A percentile compares a stretch with the other conserved stretches of the same genome.
phyloP scores from a whole-genome alignment of 352 stramenopile genomes.

The Phytophthora constricta region DNA sequence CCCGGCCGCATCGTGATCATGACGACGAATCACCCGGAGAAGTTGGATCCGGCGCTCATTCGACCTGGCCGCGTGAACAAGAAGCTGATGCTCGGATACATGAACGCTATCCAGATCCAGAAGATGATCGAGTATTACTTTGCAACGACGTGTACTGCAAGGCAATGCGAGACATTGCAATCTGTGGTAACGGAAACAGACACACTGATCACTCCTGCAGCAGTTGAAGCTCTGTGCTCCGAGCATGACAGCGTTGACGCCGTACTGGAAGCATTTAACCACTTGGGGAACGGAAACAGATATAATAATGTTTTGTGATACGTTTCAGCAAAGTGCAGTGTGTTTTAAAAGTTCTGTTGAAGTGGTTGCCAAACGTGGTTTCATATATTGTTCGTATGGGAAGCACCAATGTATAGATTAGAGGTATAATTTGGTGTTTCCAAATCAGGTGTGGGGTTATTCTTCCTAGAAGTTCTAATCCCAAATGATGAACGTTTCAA shows the following conservation, averaged over 20 bases:
- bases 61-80: conserved; percentile 91
- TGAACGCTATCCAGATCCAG: conserved; percentile 46
- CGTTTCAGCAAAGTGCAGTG: no score
- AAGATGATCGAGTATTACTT: conserved; percentile 83
- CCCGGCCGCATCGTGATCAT: conserved; percentile 84
- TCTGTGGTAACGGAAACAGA: neutral
- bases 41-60: conserved; percentile 88
- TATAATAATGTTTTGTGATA: neutral
- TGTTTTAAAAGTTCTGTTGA: no score
- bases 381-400: conserved; percentile 2
- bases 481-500: conserved; percentile 88
- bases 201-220: conserved; percentile 41
- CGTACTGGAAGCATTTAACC: conserved; percentile 12
- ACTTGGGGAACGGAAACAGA: neutral
- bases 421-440: neutral
- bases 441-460: conserved; percentile 79
- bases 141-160: conserved; percentile 25
- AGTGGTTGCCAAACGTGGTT: no score
- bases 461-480: conserved; percentile 85
- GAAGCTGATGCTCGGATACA: conserved; percentile 79
- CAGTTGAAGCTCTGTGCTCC: conserved; percentile 58
- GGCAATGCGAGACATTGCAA: conserved; percentile 25
- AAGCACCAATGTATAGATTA: neutral
- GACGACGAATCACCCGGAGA: conserved; percentile 89
- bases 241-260: conserved; percentile 41